Evolutionary conservation across 805 yeast genomes (phyloP).

Genomic region (Suhomyces pyralidae): DNA sequence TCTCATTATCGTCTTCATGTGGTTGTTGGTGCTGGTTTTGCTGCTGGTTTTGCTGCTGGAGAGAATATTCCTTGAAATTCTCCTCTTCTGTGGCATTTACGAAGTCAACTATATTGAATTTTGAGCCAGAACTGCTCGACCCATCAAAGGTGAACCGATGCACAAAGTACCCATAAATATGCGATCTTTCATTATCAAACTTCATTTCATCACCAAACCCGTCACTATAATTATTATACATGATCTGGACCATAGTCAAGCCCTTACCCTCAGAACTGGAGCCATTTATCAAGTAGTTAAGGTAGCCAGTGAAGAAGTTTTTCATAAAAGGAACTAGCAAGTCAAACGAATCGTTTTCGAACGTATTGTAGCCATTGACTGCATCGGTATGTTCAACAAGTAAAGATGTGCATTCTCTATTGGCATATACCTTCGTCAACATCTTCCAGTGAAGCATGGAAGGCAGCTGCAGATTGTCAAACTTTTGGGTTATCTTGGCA

Average conservation of each 20-base stretch:
- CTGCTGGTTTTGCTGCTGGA: background rate
- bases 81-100: slow-evolving; percentile 6
- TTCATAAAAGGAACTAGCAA: slow-evolving; percentile 37
- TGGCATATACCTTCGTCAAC: slow-evolving; percentile 22
- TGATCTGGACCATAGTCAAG: slow-evolving; percentile 29
- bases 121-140: slow-evolving; percentile 6
- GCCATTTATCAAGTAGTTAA: slow-evolving; percentile 35
- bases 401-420: slow-evolving; percentile 8
- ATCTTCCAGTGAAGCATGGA: slow-evolving; percentile 29
- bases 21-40: background rate
- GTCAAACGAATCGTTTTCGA: slow-evolving; percentile 14
- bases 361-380: slow-evolving; percentile 30
- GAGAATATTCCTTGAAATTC: background rate
- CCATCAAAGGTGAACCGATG: slow-evolving; percentile 19
- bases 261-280: slow-evolving; percentile 14
- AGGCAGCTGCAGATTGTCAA: slow-evolving; percentile 2
- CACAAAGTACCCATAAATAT: slow-evolving; percentile 21
- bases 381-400: slow-evolving; percentile 24
- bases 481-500: slow-evolving; percentile 8
- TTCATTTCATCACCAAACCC: background rate
- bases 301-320: slow-evolving; percentile 38
- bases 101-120: slow-evolving; percentile 11
- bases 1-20: slow-evolving; percentile 33
- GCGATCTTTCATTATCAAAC: slow-evolving; percentile 6
- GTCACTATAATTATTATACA: slow-evolving; percentile 21